Evolutionary conservation across 768 basidiomycete species (phyloP), one percentile per base, ranked within the genome.

Genomic region (Auriscalpium microsporum): DNA sequence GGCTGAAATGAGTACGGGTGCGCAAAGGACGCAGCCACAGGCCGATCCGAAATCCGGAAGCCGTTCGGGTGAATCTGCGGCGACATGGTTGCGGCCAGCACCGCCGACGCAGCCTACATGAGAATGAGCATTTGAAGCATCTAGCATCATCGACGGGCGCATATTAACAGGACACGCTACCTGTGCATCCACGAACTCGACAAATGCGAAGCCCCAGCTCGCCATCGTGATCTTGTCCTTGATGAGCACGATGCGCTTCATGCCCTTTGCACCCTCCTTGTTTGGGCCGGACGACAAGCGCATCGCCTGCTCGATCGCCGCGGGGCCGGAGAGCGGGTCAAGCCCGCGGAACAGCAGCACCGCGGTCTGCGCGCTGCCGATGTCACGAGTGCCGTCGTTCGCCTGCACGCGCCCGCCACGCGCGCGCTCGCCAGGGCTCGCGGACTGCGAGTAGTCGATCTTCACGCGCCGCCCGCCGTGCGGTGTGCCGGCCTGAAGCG

Each of bases 341-440:
- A 99, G 77, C 14, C 92, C 91, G 45, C 95, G 86, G 66, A 99
- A 86, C 13, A 99, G 78, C 13, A 99, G 74, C 14, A 97, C 84
- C 19, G 91, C 79, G 28, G 81, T 79, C 61, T 88, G 88, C 1
- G 87, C 72, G 60, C 89, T 90, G 58, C 92, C 95, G 64, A 98
- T 95, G 72, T 99, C 95, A 53, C 94, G 80, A 53, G 91, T 97
- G 2, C 96, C 96, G 63, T 99, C 96, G 65, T 95, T 98, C 69
- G 76, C 67, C 54, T 84, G 83, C 53, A 82, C 81, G n/a, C 67
- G 78, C 48, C 76, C 77, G 49, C 73, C 62, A 52, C 82, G 78
- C 10, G 81, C 79, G 62, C 78, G 79, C 56, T 86, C 85, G 49
- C 82, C 79, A 28, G 86, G 89, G 33, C 81, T 78, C 28, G 86